A percentile compares a stretch with the other conserved stretches of the same genome.
phyloP scores from a whole-genome alignment of 148 eudicot species.

The Rhododendron kiyosumense region DNA sequence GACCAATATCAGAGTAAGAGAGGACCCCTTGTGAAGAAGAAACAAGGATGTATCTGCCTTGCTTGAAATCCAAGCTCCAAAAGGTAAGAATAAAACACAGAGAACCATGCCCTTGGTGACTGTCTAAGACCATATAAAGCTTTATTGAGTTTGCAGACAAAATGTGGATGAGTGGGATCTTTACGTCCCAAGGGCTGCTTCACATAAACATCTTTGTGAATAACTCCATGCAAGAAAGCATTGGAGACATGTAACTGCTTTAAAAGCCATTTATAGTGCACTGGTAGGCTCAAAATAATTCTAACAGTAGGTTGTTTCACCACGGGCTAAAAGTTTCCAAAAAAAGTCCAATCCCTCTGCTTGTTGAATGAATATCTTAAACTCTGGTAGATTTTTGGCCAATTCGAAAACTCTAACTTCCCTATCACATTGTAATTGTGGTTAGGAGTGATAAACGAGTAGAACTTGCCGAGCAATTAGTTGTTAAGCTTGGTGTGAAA shows the following conservation, averaged over 20 bases:
- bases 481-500: no score
- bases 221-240: no score
- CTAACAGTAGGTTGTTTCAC: not conserved
- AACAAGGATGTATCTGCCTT: not conserved
- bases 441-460: no score
- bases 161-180: not conserved
- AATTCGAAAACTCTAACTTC: no score
- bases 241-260: no score
- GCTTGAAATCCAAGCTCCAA: not conserved
- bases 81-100: not conserved
- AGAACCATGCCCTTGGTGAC: not conserved
- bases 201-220: no score
- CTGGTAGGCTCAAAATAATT: no score
- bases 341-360: not conserved
- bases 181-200: not conserved
- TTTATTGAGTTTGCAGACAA: not conserved
- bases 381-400: no score
- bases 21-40: not conserved
- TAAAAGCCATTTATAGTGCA: no score
- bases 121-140: not conserved
- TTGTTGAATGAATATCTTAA: not conserved
- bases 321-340: not conserved
- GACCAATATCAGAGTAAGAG: no score
- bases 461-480: no score
- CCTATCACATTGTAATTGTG: no score